Evolutionary conservation across 2,329 filamentous ascomycete genomes (phyloP).

Genomic region (Aspergillus vadensis): DNA sequence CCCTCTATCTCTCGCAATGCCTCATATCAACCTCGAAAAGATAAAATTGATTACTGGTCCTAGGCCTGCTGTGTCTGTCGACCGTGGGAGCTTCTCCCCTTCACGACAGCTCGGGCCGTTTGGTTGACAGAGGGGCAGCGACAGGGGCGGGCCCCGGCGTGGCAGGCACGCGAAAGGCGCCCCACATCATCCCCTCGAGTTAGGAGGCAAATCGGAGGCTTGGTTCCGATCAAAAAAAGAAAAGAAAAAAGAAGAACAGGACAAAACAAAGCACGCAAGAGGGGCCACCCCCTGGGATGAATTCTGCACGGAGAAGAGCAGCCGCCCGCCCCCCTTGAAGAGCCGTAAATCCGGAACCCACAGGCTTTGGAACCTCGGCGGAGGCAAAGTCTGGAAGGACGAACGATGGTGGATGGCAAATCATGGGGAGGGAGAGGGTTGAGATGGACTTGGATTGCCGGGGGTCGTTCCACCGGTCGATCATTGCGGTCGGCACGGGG

Average conservation of each 20-base stretch:
- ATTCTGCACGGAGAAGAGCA: constrained; percentile 4
- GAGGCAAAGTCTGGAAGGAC: constrained; percentile 9
- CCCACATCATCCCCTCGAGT: constrained; percentile 1
- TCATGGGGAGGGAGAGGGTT: background rate
- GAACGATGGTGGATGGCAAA: constrained; percentile 12
- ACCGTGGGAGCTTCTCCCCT: background rate
- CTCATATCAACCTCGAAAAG: too few relatives aligned
- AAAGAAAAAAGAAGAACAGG: too few relatives aligned
- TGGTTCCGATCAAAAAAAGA: constrained; percentile 1
- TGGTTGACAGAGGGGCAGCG: background rate
- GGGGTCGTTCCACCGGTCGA: constrained; percentile 19
- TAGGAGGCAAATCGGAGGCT: constrained; percentile 14
- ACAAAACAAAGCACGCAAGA: background rate
- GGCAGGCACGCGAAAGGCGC: background rate
- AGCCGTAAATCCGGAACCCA: background rate
- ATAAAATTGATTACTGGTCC: too few relatives aligned
- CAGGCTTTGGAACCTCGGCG: background rate
- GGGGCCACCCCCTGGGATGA: background rate
- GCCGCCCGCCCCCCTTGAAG: background rate
- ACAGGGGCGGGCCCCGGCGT: background rate
- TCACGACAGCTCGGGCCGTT: background rate
- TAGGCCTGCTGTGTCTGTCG: background rate
- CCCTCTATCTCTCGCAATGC: background rate
- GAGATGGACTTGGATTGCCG: background rate
- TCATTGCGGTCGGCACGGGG: constrained; percentile 13